Conservation (phyloP, 345 rosid genomes). For the Linum lewisii region DNA sequence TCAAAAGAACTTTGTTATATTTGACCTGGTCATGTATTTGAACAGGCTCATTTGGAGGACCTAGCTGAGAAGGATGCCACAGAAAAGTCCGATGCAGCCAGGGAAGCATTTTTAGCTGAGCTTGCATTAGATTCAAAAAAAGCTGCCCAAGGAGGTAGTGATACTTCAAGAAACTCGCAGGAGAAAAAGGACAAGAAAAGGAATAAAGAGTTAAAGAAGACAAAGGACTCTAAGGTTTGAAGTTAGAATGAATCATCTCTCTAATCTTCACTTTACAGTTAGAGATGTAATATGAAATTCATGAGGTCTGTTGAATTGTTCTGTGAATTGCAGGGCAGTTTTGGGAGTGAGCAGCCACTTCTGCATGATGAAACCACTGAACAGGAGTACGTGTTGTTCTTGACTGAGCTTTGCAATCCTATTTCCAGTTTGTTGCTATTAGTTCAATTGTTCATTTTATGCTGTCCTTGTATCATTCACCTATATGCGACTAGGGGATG, state of each 20-base stretch:
- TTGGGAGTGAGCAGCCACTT: slow-evolving; percentile 34
- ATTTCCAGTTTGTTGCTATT: slow-evolving; percentile 1
- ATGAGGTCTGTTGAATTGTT: slow-evolving; percentile 15
- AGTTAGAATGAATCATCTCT: slow-evolving; percentile 2
- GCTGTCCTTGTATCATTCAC: slow-evolving; percentile 3
- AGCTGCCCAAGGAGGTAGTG: slow-evolving; percentile 48
- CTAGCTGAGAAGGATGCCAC: slow-evolving; percentile 92
- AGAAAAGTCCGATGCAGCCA: slow-evolving; percentile 96
- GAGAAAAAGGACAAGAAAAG: slow-evolving; percentile 86
- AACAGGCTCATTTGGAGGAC: slow-evolving; percentile 75
- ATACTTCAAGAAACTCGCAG: slow-evolving; percentile 41
- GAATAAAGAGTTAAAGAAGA: slow-evolving; percentile 57
- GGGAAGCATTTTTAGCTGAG: slow-evolving; percentile 90
- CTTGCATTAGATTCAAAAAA: slow-evolving; percentile 85
- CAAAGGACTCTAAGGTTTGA: slow-evolving; percentile 68
- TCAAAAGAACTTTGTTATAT: background rate
- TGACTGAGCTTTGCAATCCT: slow-evolving; percentile 3
- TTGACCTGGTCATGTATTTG: background rate
- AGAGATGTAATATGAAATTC: slow-evolving; percentile 6
- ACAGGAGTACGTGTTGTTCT: slow-evolving; percentile 35
- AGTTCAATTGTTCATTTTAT: slow-evolving; percentile 3
- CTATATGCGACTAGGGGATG: background rate
- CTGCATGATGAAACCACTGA: slow-evolving; percentile 38
- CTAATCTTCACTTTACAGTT: slow-evolving; percentile 2
- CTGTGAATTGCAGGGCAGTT: slow-evolving; percentile 35